A percentile compares a stretch with the other conserved stretches of the same genome.
Conservation (phyloP, 2,329 filamentous ascomycete species). For the Talaromyces albobiverticillius region DNA sequence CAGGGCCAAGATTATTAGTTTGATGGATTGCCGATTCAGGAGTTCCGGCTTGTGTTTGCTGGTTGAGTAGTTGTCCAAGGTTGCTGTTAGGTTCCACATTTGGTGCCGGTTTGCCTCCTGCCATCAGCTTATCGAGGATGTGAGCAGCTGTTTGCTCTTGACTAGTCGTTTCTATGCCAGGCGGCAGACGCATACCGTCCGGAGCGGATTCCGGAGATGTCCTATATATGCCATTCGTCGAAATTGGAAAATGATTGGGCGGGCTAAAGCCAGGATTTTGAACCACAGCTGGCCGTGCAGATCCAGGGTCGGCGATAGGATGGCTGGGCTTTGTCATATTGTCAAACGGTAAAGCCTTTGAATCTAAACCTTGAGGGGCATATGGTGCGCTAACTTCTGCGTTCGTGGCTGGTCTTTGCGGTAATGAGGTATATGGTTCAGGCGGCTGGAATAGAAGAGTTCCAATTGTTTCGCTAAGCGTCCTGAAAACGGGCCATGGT, state of each 20-base stretch:
- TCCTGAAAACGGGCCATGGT: conserved; percentile 34
- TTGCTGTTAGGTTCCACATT: conserved; percentile 14
- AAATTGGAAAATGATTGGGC: neutral
- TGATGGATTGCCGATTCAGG: conserved; percentile 29
- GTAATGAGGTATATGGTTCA: neutral
- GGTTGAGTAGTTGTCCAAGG: conserved; percentile 1
- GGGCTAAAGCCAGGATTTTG: conserved; percentile 1
- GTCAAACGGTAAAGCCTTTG: neutral
- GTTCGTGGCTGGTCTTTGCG: neutral
- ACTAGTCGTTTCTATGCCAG: neutral
- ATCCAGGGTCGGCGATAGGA: neutral
- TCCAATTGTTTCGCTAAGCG: conserved; percentile 28
- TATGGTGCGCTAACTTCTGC: neutral
- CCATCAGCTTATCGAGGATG: conserved; percentile 22
- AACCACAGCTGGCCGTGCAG: neutral
- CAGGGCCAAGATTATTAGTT: conserved; percentile 11
- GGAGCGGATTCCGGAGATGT: neutral
- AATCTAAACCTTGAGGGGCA: neutral
- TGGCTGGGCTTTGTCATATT: neutral
- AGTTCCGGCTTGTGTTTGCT: conserved; percentile 25
- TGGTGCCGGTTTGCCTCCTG: conserved; percentile 3
- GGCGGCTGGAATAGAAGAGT: conserved; percentile 22
- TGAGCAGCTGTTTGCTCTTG: conserved; percentile 12
- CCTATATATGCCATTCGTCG: conserved; percentile 3
- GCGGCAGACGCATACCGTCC: neutral